A percentile compares a stretch with the other conserved stretches of the same genome.
Conservation (phyloP, 1,139 yeast genomes). For the Yamadazyma diospyri region DNA sequence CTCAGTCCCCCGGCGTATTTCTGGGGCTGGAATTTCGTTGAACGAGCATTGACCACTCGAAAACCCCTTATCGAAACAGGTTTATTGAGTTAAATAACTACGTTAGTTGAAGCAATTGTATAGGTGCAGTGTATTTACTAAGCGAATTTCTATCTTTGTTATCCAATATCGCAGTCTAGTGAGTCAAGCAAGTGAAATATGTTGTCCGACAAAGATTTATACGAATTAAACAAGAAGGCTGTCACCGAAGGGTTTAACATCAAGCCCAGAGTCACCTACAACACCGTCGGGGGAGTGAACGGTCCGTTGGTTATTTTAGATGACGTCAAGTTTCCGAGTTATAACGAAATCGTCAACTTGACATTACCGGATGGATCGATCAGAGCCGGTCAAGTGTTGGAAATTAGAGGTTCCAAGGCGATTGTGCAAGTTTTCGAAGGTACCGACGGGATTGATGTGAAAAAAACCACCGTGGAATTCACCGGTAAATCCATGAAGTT, state of each 20-base stretch:
- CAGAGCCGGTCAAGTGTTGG: conserved; percentile 97
- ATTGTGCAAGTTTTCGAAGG: conserved; percentile 99
- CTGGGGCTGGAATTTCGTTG: conserved; percentile 2
- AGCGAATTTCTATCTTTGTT: too few relatives aligned
- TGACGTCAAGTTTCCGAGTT: conserved; percentile 94
- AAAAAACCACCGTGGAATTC: conserved; percentile 94
- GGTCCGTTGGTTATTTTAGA: conserved; percentile 97
- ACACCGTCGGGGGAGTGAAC: conserved; percentile 96
- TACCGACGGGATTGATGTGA: conserved; percentile 95
- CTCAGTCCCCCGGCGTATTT: background rate
- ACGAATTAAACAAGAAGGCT: conserved; percentile 85
- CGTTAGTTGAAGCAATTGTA: too few relatives aligned
- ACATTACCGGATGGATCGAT: conserved; percentile 92
- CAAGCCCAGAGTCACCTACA: conserved; percentile 86
- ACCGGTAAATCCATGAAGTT: conserved; percentile 92
- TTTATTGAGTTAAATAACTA: too few relatives aligned
- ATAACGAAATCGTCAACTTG: conserved; percentile 91
- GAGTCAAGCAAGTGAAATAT: too few relatives aligned
- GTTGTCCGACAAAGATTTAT: conserved; percentile 55
- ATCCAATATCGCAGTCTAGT: too few relatives aligned
- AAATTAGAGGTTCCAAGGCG: conserved; percentile 95
- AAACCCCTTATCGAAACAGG: conserved; percentile 11
- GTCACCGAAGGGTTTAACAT: conserved; percentile 88
- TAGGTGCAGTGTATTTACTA: too few relatives aligned
- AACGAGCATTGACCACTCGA: conserved; percentile 6